Conservation (phyloP, 2,329 filamentous ascomycete species). For the Escovopsis weberi region DNA sequence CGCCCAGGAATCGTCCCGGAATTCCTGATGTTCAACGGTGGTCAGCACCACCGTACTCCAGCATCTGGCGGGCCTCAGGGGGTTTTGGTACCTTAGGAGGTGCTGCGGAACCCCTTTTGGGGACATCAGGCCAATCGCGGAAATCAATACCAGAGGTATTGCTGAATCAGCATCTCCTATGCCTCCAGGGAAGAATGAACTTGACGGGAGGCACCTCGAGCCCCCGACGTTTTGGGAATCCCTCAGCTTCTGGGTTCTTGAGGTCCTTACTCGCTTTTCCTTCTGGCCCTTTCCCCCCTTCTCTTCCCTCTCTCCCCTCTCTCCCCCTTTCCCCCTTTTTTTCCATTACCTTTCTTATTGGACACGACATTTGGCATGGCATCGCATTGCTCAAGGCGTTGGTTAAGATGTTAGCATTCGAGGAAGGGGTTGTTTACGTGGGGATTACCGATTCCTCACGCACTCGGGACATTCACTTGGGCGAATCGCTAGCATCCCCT, state of each 20-base stretch:
- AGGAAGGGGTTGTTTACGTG: too few relatives aligned
- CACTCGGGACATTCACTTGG: too few relatives aligned
- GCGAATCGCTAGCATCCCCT: too few relatives aligned
- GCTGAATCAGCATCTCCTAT: neutral
- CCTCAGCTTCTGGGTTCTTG: too few relatives aligned
- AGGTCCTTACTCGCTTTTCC: too few relatives aligned
- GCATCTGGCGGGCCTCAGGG: slow-evolving; percentile 17
- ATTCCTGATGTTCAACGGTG: slow-evolving; percentile 27
- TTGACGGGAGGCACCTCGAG: too few relatives aligned
- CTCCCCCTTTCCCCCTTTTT: slow-evolving; percentile 1
- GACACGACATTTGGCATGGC: slow-evolving; percentile 13
- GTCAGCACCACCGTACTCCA: slow-evolving; percentile 14
- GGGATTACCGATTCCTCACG: too few relatives aligned
- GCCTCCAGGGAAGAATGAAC: neutral
- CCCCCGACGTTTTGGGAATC: too few relatives aligned
- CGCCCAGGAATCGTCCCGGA: slow-evolving; percentile 59
- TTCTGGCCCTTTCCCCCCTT: too few relatives aligned
- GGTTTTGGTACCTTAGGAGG: slow-evolving; percentile 21
- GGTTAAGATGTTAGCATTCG: slow-evolving; percentile 8
- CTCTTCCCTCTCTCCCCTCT: neutral
- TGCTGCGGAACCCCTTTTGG: slow-evolving; percentile 9
- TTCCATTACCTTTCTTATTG: slow-evolving; percentile 5
- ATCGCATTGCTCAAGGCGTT: slow-evolving; percentile 19
- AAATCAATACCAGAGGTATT: neutral
- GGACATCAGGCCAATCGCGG: neutral